phyloP scores from a whole-genome alignment of 2,329 filamentous ascomycete genomes.

The Zarea fungicola region DNA sequence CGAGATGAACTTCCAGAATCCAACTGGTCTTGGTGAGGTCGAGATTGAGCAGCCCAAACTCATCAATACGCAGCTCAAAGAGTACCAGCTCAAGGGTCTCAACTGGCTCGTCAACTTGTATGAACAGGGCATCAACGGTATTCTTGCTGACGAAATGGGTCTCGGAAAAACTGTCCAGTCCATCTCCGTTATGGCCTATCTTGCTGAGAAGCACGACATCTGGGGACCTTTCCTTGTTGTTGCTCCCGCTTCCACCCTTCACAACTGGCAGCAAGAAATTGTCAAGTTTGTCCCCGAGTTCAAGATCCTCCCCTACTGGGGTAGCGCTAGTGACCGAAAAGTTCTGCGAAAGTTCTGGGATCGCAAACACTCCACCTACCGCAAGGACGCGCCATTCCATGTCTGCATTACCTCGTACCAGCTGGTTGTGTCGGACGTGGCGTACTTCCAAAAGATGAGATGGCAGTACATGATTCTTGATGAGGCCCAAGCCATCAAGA shows the following conservation, averaged over 20 bases:
- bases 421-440: conserved; percentile 89
- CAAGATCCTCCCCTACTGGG: conserved; percentile 97
- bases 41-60: conserved; percentile 93
- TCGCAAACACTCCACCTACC: conserved; percentile 93
- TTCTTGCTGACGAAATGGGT: conserved; percentile 98
- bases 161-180: conserved; percentile 98
- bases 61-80: conserved; percentile 89
- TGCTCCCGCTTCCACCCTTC: conserved; percentile 88
- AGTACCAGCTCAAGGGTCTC: conserved; percentile 97
- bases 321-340: conserved; percentile 87
- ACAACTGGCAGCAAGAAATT: conserved; percentile 99
- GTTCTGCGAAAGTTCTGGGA: conserved; percentile 99
- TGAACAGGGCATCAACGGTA: conserved; percentile 99
- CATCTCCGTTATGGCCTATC: conserved; percentile 98
- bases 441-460: conserved; percentile 98
- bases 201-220: conserved; percentile 94
- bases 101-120: conserved; percentile 99
- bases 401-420: conserved; percentile 97
- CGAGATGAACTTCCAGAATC: conserved; percentile 99
- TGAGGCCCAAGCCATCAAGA: conserved; percentile 98
- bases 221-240: conserved; percentile 98
- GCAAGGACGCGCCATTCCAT: conserved; percentile 88
- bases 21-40: conserved; percentile 87
- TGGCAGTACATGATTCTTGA: conserved; percentile 99
- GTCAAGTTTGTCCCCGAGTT: conserved; percentile 88